Base-by-base conservation (phyloP, 2,329 filamentous ascomycete genomes). In the Neurospora sp. region DNA sequence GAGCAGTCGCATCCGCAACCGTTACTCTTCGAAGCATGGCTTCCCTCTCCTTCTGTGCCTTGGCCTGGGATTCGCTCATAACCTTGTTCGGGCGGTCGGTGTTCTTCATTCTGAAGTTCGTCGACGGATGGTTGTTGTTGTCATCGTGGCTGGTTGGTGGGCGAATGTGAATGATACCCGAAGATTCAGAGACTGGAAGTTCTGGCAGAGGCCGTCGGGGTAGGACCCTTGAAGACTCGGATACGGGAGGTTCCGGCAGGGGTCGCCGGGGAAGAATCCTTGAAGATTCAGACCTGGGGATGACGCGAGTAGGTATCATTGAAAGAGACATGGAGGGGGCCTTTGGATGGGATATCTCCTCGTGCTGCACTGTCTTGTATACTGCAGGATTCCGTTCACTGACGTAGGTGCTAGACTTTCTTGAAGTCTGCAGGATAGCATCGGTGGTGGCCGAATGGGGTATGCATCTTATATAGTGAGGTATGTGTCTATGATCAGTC, bases 371-470 rank as follows among this genome's bases (percentile, higher is more conserved):
- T 10, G 52, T 62, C 28, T 33, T 62, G 28, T 62, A 62, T 3
- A 62, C 52, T 36, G 52, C 52, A 33, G 52, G 52, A 36, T 62
- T 62, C 52, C 23, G 23, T 5, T 62, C 52, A 36, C 52, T 62
- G 15, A 62, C 28, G 8, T 62, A 62, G 28, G 28, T 62, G 52
- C 52, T 62, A 36, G 52, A 62, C 12, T 62, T 62, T 62, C 52
- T 33, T 8, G 52, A 8, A n/a, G 67, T 72, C 57, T 72, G 69
- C 67, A 73, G 62, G 69, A 72, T 70, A 36, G 66, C 73, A 69
- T 70, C 73, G 73, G 71, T 74, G 66, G 73, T 76, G 70, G 72
- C 75, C 39, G 71, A 76, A 38, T 73, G 70, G 19, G 72, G 72
- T 33, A 75, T 73, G 57, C 71, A 36, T 6, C 33, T 36, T 36